A percentile compares a stretch with the other conserved stretches of the same genome.
Evolutionary conservation across 805 yeast species (phyloP).

Genomic region (Ascoidea rubescens): DNA sequence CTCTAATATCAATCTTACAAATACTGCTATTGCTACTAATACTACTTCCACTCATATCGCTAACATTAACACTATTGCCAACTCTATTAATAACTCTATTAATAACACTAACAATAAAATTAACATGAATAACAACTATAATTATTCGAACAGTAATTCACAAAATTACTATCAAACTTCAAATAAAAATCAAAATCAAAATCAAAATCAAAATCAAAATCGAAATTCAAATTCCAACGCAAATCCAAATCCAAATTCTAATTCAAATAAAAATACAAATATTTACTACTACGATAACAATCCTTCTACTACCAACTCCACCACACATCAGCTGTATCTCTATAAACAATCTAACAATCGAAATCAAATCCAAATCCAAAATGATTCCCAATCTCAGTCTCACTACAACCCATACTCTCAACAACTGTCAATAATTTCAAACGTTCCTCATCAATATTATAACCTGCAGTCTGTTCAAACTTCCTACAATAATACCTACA

Average conservation of each 20-base stretch:
- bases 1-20: neutral
- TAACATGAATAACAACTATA: neutral
- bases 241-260: neutral
- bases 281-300: neutral
- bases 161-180: neutral
- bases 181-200: neutral
- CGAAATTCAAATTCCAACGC: neutral
- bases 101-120: too few species aligned
- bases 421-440: too few species aligned
- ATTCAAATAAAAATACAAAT: neutral
- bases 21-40: neutral
- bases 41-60: neutral
- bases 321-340: neutral
- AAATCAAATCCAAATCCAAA: neutral
- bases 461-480: too few species aligned
- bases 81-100: too few species aligned
- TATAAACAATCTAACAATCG: neutral
- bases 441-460: too few species aligned
- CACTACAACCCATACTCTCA: too few species aligned
- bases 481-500: too few species aligned
- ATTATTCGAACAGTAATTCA: neutral
- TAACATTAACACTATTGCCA: too few species aligned
- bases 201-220: too few species aligned
- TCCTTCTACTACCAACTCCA: neutral
- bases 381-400: neutral